Conservation (phyloP, 2,329 filamentous ascomycete species). For the Exophiala phaeomuriformis region DNA sequence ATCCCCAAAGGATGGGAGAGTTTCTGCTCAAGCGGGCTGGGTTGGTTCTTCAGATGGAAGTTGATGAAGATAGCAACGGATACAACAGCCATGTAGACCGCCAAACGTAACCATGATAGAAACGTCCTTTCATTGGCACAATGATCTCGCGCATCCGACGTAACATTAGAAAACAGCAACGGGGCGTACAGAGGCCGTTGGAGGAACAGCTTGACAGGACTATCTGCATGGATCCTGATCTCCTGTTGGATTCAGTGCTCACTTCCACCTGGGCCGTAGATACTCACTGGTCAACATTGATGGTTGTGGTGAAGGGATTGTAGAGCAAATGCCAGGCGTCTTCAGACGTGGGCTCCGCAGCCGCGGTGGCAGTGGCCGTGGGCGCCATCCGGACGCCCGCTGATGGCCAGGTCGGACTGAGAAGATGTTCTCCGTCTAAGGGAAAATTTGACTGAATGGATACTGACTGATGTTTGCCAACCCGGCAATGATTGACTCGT, state of each 20-base stretch:
- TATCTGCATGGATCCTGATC: slow-evolving; percentile 27
- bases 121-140: slow-evolving; percentile 66
- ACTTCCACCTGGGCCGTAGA: neutral
- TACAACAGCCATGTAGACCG: slow-evolving; percentile 85
- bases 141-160: slow-evolving; percentile 60
- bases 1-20: slow-evolving; percentile 78
- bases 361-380: neutral
- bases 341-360: neutral
- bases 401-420: too few relatives aligned
- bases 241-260: slow-evolving; percentile 1
- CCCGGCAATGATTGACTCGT: too few relatives aligned
- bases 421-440: too few relatives aligned
- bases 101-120: slow-evolving; percentile 81
- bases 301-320: slow-evolving; percentile 22
- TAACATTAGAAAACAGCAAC: slow-evolving; percentile 59
- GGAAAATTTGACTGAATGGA: too few relatives aligned
- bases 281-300: slow-evolving; percentile 19
- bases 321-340: slow-evolving; percentile 24
- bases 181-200: slow-evolving; percentile 50
- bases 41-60: slow-evolving; percentile 76
- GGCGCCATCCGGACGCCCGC: too few relatives aligned
- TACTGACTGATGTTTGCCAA: too few relatives aligned
- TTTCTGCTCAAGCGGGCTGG: slow-evolving; percentile 61
- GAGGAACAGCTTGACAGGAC: slow-evolving; percentile 38
- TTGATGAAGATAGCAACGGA: slow-evolving; percentile 84